Base-by-base conservation (phyloP, 352 stramenopile genomes). In the Phytophthora brassicae region DNA sequence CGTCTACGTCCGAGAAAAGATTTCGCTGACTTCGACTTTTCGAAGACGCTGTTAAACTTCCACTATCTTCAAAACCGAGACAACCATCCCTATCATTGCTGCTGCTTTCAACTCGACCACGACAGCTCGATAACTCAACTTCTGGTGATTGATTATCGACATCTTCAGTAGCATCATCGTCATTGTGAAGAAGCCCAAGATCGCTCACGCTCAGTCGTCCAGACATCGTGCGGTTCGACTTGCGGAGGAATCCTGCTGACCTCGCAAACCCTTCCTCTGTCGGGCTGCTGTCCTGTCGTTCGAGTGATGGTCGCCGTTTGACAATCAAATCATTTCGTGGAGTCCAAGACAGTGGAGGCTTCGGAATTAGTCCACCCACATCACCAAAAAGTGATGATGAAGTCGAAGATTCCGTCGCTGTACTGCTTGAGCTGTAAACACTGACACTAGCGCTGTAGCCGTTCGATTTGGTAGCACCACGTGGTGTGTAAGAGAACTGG, bases 181-280 rank as follows among this genome's bases (percentile, higher is more conserved):
- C 63, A 24, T 86, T 77, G 8, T 72, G 60, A 22, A 95, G 43
- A 5, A 95, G 66, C 0, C 86, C 86, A 66, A 92, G 89, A 52
- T 95, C 86, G 41, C 72, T 89, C 16, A 92, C 83, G 38, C 77
- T 92, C 6, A 93, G 64, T 0, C 84, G 68, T 5, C 78, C 77
- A 1, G 80, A 90, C 16, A 79, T 68, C 24, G 70, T 80, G 13
- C 84, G 81, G 14, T 77, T 81, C 28, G 81, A 75, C 22, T 79
- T 76, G 6, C 78, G 78, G 6, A 93, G 62, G 45, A 91, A 93
- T 1, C 81, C 81, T 1, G 81, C 81, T 2, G 81, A 90, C 20
- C 76, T 78, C 9, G 74, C 79, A 47, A 89, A 86, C 29, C 81
- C 69, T 48, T 89, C 72, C 45, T 88, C 80, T n/a, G 74, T 85